Conservation (phyloP, 2,329 filamentous ascomycete genomes). For the Gaeumannomyces tritici region DNA sequence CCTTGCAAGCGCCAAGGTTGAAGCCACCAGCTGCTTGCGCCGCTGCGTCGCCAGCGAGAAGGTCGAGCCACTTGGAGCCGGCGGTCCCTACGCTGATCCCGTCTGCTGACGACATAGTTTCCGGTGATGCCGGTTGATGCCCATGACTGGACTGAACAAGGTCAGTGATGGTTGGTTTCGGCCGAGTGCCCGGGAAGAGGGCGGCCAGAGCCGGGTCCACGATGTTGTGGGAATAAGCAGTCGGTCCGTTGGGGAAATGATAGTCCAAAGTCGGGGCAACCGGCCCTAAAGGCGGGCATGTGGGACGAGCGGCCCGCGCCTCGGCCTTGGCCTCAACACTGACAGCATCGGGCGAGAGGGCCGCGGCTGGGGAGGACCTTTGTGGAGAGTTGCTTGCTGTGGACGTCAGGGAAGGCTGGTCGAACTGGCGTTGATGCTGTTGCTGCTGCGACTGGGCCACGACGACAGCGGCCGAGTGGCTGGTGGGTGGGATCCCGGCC, state of each 20-base stretch:
- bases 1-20: constrained; percentile 6
- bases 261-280: constrained; percentile 3
- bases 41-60: constrained; percentile 17
- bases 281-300: background rate
- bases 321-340: background rate
- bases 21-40: constrained; percentile 21
- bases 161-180: background rate
- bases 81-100: constrained; percentile 13
- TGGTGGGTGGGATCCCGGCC: background rate
- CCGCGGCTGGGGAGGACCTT: background rate
- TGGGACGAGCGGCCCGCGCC: background rate
- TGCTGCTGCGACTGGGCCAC: background rate
- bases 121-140: background rate
- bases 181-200: background rate
- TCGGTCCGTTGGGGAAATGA: constrained; percentile 1
- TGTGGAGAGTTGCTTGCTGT: background rate
- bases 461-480: background rate
- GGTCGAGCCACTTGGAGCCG: constrained; percentile 20
- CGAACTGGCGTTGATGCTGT: background rate
- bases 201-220: constrained; percentile 2
- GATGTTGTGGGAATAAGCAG: constrained; percentile 1
- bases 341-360: background rate
- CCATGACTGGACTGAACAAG: background rate
- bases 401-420: background rate
- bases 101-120: background rate